A percentile compares a stretch with the other conserved stretches of the same genome.
These are phyloP conservation scores for Cytospora chrysosperma DNA, from an alignment of 2,329 filamentous ascomycete genomes.

Conservation along the genomic window DNA sequence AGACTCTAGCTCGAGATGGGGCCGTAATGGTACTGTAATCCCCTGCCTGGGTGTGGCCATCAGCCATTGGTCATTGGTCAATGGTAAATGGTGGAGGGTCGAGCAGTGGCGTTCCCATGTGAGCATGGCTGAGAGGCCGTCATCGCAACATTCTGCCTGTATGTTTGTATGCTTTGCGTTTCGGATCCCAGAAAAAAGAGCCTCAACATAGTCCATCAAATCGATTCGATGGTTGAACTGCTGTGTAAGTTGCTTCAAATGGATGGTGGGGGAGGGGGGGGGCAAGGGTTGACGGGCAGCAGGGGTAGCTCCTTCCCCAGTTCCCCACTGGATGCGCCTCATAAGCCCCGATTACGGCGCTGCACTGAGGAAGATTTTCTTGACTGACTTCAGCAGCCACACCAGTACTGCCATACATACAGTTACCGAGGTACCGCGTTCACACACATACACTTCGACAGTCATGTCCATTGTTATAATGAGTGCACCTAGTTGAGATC, in stretches of 20 bases:
- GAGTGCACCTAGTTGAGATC: too few relatives aligned
- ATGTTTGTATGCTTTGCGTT: not conserved
- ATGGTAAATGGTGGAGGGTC: not conserved
- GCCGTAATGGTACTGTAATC: not conserved
- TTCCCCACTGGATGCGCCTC: conserved; percentile 12
- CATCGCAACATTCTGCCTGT: not conserved
- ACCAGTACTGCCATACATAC: too few relatives aligned
- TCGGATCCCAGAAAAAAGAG: not conserved
- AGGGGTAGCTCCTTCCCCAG: conserved; percentile 17
- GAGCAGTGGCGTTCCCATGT: not conserved
- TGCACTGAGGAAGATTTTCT: not conserved
- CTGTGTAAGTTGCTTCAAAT: not conserved
- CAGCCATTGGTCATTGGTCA: not conserved
- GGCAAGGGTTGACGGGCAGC: not conserved
- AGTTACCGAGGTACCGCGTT: too few relatives aligned
- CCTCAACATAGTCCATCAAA: not conserved
- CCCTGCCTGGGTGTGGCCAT: not conserved
- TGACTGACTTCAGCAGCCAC: too few relatives aligned
- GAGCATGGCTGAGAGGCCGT: not conserved
- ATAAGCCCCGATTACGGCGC: conserved; percentile 20
- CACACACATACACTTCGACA: too few relatives aligned
- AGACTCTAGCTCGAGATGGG: not conserved
- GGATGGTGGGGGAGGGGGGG: not conserved
- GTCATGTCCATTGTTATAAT: too few relatives aligned
- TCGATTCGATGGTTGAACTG: not conserved